phyloP scores from a whole-genome alignment of 2,329 filamentous ascomycete species.

The Paraphoma sp. region DNA sequence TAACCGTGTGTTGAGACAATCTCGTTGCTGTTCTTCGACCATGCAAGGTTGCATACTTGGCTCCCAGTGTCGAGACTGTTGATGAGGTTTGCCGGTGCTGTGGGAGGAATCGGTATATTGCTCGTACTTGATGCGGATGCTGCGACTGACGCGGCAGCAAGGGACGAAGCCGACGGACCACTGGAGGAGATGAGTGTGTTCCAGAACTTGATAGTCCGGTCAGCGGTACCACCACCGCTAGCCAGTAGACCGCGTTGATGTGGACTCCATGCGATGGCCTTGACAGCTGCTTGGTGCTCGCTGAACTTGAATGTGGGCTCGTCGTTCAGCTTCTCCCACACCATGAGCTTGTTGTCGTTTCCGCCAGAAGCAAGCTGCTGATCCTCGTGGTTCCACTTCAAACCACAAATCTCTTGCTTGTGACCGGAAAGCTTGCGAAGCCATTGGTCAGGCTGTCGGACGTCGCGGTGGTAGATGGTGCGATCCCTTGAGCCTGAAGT shows the following conservation, averaged over 20 bases:
- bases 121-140: slow-evolving; percentile 40
- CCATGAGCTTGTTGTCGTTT: slow-evolving; percentile 98
- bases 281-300: slow-evolving; percentile 94
- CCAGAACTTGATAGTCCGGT: slow-evolving; percentile 97
- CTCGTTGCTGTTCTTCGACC: slow-evolving; percentile 97
- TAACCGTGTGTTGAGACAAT: slow-evolving; percentile 97
- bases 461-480: slow-evolving; percentile 93
- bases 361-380: slow-evolving; percentile 93
- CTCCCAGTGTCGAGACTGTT: slow-evolving; percentile 96
- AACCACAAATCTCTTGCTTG: slow-evolving; percentile 96
- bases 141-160: slow-evolving; percentile 47
- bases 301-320: slow-evolving; percentile 92
- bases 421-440: slow-evolving; percentile 86
- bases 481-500: slow-evolving; percentile 94
- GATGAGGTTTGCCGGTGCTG: slow-evolving; percentile 53
- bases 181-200: slow-evolving; percentile 82
- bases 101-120: slow-evolving; percentile 40
- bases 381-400: slow-evolving; percentile 97
- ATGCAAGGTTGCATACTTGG: slow-evolving; percentile 97
- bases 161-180: slow-evolving; percentile 49
- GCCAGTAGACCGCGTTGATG: slow-evolving; percentile 95
- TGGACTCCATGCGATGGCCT: slow-evolving; percentile 97
- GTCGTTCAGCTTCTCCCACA: slow-evolving; percentile 96
- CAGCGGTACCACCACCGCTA: slow-evolving; percentile 92
- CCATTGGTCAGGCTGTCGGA: slow-evolving; percentile 90